These are phyloP conservation scores for Colletotrichum falcatum DNA, from an alignment of 2,329 filamentous ascomycete species.

Conservation along the genomic window DNA sequence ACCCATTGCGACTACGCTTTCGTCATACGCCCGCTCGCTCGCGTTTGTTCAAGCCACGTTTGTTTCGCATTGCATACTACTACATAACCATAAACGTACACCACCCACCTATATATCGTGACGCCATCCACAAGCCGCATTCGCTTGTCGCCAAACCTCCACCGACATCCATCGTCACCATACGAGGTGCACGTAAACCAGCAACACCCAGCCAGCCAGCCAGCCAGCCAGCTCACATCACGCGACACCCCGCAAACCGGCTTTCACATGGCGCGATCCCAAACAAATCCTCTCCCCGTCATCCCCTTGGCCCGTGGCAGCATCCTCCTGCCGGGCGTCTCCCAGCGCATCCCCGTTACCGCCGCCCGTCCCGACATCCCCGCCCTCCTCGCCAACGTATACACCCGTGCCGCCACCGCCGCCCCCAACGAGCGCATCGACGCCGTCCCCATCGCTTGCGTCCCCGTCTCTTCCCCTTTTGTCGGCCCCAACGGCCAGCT, in stretches of 20 bases:
- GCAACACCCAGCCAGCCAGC: too few species aligned
- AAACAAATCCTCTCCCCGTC: conserved; percentile 71
- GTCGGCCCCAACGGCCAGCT: conserved; percentile 81
- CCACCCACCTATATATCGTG: conserved; percentile 4
- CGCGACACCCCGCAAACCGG: conserved; percentile 7
- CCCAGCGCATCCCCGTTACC: conserved; percentile 85
- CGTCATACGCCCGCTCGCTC: neutral
- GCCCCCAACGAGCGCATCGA: conserved; percentile 73
- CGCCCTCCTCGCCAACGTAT: conserved; percentile 86
- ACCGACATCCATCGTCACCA: conserved; percentile 16
- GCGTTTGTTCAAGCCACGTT: neutral
- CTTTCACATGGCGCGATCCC: conserved; percentile 46
- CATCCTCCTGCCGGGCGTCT: conserved; percentile 87
- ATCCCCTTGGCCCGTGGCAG: conserved; percentile 84
- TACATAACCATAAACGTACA: too few species aligned
- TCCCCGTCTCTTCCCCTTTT: conserved; percentile 83
- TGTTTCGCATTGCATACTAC: conserved; percentile 10
- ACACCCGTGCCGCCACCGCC: conserved; percentile 78
- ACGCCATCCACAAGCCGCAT: neutral
- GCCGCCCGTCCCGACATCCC: conserved; percentile 87
- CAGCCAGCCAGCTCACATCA: conserved; percentile 12
- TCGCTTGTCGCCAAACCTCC: neutral
- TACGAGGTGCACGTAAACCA: conserved; percentile 23
- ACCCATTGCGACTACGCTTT: conserved; percentile 14
- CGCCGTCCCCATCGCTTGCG: conserved; percentile 84